Conservation (phyloP, 768 basidiomycete genomes). For the Leccinum sublutescens region DNA sequence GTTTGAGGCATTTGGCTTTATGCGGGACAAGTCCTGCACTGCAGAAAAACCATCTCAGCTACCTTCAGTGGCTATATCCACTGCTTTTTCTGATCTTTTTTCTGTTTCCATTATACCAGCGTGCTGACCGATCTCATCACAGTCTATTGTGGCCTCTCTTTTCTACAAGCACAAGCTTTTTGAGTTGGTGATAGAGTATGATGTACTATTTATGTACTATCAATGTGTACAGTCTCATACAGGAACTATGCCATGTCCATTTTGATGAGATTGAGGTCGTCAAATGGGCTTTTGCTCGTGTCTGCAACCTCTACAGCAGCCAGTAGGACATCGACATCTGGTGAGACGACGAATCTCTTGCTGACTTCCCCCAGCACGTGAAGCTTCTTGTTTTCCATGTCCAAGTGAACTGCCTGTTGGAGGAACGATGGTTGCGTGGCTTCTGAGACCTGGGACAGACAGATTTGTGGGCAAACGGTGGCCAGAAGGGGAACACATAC, state of each 20-base stretch:
- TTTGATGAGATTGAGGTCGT: conserved; percentile 49
- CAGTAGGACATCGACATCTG: conserved; percentile 76
- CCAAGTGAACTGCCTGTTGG: conserved; percentile 79
- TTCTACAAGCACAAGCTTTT: too few relatives aligned
- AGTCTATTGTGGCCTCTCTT: not conserved
- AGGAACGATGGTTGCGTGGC: conserved; percentile 86
- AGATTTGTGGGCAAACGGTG: not conserved
- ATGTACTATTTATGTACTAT: not conserved
- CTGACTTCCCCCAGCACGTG: conserved; percentile 83
- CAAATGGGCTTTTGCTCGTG: conserved; percentile 29
- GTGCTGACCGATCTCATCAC: conserved; percentile 30
- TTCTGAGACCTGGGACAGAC: conserved; percentile 59
- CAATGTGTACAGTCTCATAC: not conserved
- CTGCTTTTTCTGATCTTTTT: conserved; percentile 46
- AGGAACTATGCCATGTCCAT: conserved; percentile 42
- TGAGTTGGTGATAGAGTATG: not conserved
- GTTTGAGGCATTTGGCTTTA: conserved; percentile 97
- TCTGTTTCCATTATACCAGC: not conserved
- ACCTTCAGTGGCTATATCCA: conserved; percentile 64
- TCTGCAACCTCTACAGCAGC: conserved; percentile 60
- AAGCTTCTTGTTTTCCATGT: conserved; percentile 55
- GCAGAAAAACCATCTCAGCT: conserved; percentile 88
- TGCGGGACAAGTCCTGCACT: conserved; percentile 61
- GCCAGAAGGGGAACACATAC: conserved; percentile 38
- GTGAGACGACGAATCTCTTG: conserved; percentile 81